Conservation (phyloP, 1,139 yeast genomes). For the Kodamaea sp. region DNA sequence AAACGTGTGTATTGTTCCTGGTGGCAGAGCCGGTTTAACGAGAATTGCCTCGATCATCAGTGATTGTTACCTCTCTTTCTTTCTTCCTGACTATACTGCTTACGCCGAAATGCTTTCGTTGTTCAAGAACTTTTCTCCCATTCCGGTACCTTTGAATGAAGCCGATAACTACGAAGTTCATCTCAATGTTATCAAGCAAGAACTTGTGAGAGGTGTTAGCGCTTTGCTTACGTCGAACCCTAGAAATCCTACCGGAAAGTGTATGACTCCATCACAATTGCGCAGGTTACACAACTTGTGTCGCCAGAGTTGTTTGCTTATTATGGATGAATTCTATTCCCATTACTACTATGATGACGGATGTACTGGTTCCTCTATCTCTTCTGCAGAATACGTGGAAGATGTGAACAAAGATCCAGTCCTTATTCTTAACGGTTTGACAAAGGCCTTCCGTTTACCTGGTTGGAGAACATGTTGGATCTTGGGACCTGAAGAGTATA, state of each 20-base stretch:
- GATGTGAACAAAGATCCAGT: conserved; percentile 67
- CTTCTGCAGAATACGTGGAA: conserved; percentile 56
- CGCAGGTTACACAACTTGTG: conserved; percentile 57
- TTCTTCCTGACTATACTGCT: conserved; percentile 70
- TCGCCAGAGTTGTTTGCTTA: conserved; percentile 56
- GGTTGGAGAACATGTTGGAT: conserved; percentile 76
- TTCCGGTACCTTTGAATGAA: conserved; percentile 65
- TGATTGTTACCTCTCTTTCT: conserved; percentile 63
- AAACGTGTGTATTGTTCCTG: conserved; percentile 69
- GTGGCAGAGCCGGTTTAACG: conserved; percentile 69
- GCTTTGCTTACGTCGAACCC: conserved; percentile 66
- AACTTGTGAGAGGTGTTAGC: conserved; percentile 61
- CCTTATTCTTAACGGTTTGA: conserved; percentile 61
- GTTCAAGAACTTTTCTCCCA: conserved; percentile 67
- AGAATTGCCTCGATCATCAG: conserved; percentile 66
- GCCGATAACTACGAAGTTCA: conserved; percentile 62
- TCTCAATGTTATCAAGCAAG: conserved; percentile 55
- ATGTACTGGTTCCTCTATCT: conserved; percentile 57
- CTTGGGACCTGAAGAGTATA: conserved; percentile 65
- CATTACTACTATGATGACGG: conserved; percentile 63
- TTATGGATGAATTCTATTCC: conserved; percentile 70
- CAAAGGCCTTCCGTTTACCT: conserved; percentile 66
- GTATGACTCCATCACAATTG: conserved; percentile 55
- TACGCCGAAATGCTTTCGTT: conserved; percentile 72
- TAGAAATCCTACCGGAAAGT: conserved; percentile 66